Evolutionary conservation across 2,329 filamentous ascomycete genomes (phyloP), one percentile per base, ranked within the genome.

Genomic region (Ophiosphaerella korrae): DNA sequence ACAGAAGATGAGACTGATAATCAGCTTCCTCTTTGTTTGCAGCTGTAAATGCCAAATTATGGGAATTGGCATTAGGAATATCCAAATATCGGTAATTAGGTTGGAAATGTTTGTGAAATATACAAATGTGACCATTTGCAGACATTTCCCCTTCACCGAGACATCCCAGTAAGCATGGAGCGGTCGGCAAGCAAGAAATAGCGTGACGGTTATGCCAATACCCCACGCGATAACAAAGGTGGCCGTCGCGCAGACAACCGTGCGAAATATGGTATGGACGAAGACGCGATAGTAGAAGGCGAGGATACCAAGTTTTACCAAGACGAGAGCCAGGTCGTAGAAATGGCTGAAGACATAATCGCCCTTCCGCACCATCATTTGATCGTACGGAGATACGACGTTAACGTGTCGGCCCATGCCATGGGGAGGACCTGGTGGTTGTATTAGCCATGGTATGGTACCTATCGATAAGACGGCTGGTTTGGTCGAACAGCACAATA

Each of bases 71-170:
- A 71, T 66, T 2, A 71, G 43, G 43, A 71, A 71, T 26, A 71
- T 70, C 62, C 65, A 68, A 11, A 71, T 53, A 42, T 71, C 68
- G 7, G 67, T 70, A 21, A 67, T 55, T 9, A 71, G 55, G 40
- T 71, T 71, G 7, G 63, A 64, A 33, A 71, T 67, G 57, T 71
- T 71, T 31, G 68, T 71, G 50, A 70, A 70, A 48, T 70, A 70
- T 6, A 60, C 64, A 33, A 70, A 71, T 14, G 56, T 64, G 26
- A 67, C 62, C 18, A 70, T 60, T 21, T 65, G 45, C 21, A 70
- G 52, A 41, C 68, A 71, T 37, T 59, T 47, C 5, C 66, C 68
- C 21, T 50, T 54, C 16, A 71, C 65, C n/a, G 35, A 55, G 8
- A 23, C 14, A 40, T 71, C 63, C 68, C 68, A 71, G 36, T 67